A percentile compares a stretch with the other conserved stretches of the same genome.
Conservation (phyloP, 345 rosid species). For the Microthlaspi erraticum region DNA sequence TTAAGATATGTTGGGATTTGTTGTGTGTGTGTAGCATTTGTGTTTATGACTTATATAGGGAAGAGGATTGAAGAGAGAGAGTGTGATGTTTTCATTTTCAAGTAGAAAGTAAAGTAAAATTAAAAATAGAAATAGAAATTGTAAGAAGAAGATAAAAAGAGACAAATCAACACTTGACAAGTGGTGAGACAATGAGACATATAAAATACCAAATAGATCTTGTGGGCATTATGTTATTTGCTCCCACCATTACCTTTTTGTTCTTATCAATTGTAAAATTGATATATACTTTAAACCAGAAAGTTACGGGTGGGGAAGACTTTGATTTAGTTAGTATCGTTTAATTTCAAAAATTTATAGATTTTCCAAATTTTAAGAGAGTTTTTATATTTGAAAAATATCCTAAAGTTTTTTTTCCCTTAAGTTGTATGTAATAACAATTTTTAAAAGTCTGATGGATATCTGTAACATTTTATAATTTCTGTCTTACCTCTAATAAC, state of each 20-base stretch:
- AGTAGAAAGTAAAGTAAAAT: neutral
- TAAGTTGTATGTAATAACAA: too few species aligned
- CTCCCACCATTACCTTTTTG: slow-evolving; percentile 13
- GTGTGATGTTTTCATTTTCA: slow-evolving; percentile 2
- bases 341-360: neutral
- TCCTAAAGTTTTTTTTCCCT: too few species aligned
- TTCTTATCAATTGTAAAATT: slow-evolving; percentile 6
- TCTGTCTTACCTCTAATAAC: too few species aligned
- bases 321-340: neutral
- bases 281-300: slow-evolving; percentile 3
- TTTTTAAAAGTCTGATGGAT: too few species aligned
- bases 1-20: slow-evolving; percentile 16
- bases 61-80: neutral
- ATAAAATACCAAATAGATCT: neutral
- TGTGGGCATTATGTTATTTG: slow-evolving; percentile 27
- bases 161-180: slow-evolving; percentile 29
- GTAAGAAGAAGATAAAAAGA: neutral
- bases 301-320: neutral
- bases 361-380: too few species aligned
- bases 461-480: too few species aligned
- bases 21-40: neutral
- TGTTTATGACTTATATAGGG: slow-evolving; percentile 29
- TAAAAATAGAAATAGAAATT: neutral
- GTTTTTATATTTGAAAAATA: too few species aligned
- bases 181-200: neutral